Evolutionary conservation across 1,284 basidiomycete species (phyloP).

Genomic region (Pulveroboletus sp.): DNA sequence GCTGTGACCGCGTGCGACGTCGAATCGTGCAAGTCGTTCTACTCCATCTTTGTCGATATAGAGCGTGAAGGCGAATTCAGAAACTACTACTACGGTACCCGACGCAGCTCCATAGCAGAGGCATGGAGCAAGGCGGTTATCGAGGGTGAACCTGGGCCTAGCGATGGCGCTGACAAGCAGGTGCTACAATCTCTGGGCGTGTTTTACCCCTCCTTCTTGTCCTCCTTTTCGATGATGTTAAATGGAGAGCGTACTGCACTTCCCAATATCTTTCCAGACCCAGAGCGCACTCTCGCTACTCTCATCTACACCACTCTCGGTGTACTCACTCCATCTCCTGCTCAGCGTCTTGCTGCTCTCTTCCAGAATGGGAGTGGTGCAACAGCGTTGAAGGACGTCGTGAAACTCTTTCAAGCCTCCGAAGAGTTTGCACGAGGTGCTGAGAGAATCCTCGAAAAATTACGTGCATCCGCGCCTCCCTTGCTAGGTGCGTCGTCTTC

Average conservation of each 20-base stretch:
- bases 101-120: conserved; percentile 62
- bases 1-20: conserved; percentile 79
- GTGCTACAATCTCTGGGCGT: conserved; percentile 48
- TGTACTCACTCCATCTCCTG: conserved; percentile 75
- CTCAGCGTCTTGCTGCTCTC: conserved; percentile 72
- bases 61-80: conserved; percentile 89
- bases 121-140: conserved; percentile 66
- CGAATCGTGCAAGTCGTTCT: conserved; percentile 73
- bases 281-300: conserved; percentile 69
- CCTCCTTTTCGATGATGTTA: conserved; percentile 64
- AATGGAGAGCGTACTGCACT: conserved; percentile 74
- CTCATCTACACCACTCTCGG: conserved; percentile 83
- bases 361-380: conserved; percentile 62
- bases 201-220: conserved; percentile 77
- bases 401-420: conserved; percentile 68
- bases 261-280: conserved; percentile 81
- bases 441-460: conserved; percentile 76
- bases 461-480: conserved; percentile 49
- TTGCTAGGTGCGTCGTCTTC: conserved; percentile 20
- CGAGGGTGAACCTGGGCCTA: conserved; percentile 37
- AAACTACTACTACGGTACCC: conserved; percentile 88
- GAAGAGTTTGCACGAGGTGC: conserved; percentile 77
- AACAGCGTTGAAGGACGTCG: conserved; percentile 65
- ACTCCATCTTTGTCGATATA: conserved; percentile 85
- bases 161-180: conserved; percentile 28